Conservation (phyloP, 768 basidiomycete species). For the Podaxis mareebaensis region DNA sequence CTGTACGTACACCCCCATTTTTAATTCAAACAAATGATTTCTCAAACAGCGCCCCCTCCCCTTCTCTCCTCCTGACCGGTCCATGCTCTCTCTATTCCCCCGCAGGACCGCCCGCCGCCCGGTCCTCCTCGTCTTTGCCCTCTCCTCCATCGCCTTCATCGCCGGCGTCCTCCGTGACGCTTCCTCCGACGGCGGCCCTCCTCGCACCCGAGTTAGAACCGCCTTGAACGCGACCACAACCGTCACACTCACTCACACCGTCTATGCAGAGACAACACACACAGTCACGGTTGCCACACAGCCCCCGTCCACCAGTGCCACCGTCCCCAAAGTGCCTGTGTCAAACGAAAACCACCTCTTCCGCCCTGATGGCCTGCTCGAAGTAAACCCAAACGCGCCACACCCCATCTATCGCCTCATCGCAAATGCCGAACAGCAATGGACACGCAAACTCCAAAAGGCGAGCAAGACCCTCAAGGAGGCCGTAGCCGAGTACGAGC, state of each 20-base stretch:
- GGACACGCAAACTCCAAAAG: constrained; percentile 53
- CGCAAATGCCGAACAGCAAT: constrained; percentile 65
- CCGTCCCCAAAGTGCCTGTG: not conserved
- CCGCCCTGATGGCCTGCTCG: constrained; percentile 39
- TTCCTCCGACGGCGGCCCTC: not conserved
- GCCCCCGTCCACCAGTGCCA: not conserved
- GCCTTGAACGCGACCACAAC: too few relatives aligned
- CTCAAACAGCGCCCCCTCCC: not conserved
- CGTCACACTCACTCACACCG: not conserved
- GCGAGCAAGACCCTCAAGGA: constrained; percentile 75
- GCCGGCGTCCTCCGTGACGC: not conserved
- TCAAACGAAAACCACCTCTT: constrained; percentile 27
- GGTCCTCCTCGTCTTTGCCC: not conserved
- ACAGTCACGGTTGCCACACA: not conserved
- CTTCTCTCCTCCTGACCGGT: not conserved
- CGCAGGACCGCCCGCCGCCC: not conserved
- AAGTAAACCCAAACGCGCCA: constrained; percentile 37
- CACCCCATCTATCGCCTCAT: constrained; percentile 86
- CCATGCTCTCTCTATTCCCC: not conserved
- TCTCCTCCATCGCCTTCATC: not conserved
- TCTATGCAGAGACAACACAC: not conserved
- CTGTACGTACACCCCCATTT: not conserved
- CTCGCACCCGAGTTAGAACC: too few relatives aligned
- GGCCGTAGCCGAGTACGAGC: constrained; percentile 76
- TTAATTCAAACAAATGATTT: not conserved